phyloP scores from a whole-genome alignment of 2,329 filamentous ascomycete species.

The Trichoderma sp. region DNA sequence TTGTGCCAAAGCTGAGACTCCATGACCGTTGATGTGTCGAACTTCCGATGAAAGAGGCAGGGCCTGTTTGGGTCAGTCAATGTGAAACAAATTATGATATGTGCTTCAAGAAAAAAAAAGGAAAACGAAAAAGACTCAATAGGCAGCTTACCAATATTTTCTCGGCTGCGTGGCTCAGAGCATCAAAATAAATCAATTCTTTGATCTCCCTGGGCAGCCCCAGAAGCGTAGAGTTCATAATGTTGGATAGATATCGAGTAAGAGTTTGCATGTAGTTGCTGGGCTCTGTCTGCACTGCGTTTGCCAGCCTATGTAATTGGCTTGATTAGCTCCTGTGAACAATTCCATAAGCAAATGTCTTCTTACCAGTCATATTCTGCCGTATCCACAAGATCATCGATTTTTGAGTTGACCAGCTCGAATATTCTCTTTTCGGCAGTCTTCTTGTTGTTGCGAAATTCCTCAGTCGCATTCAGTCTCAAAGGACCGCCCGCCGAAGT shows the following conservation, averaged over 20 bases:
- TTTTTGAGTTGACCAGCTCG: slow-evolving; percentile 97
- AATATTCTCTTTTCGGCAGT: slow-evolving; percentile 97
- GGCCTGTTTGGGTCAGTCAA: slow-evolving; percentile 50
- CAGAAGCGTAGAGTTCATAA: slow-evolving; percentile 92
- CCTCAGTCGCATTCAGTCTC: slow-evolving; percentile 78
- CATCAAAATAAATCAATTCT: slow-evolving; percentile 96
- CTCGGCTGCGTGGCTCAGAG: slow-evolving; percentile 84
- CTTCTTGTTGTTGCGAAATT: slow-evolving; percentile 90
- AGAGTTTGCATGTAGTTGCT: slow-evolving; percentile 96
- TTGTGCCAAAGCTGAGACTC: slow-evolving; percentile 76
- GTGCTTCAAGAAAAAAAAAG: neutral
- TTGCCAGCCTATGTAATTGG: slow-evolving; percentile 49
- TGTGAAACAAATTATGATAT: neutral
- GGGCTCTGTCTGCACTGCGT: slow-evolving; percentile 68
- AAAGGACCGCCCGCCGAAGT: slow-evolving; percentile 80
- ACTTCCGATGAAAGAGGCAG: slow-evolving; percentile 79
- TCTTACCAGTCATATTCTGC: slow-evolving; percentile 91
- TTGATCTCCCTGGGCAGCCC: slow-evolving; percentile 96
- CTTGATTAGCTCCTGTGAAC: slow-evolving; percentile 30
- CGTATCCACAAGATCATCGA: slow-evolving; percentile 94
- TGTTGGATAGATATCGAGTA: slow-evolving; percentile 89
- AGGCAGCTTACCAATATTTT: slow-evolving; percentile 69
- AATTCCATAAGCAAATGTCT: slow-evolving; percentile 28
- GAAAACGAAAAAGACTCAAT: neutral
- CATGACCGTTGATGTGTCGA: slow-evolving; percentile 83